Base-by-base conservation (phyloP, 164 flowering plant genomes). In the Saururus chinensis region DNA sequence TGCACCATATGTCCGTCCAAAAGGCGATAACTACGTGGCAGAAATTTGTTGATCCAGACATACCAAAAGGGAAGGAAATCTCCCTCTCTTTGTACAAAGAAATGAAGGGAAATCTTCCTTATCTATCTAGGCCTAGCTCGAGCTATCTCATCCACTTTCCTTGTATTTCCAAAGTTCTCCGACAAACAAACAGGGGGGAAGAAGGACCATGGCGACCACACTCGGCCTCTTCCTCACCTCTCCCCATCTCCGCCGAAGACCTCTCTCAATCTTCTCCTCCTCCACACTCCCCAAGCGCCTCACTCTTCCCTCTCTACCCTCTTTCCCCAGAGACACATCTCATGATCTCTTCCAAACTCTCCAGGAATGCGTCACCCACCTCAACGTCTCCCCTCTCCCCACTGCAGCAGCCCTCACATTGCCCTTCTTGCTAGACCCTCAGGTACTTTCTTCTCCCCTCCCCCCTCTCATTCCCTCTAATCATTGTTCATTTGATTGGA, bases 341-440 rank as follows among this genome's bases (percentile, higher is more conserved):
- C 45, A 64, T 4, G 12, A 48, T 66, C 66, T 69, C 19, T 68
- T 41, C 45, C 45, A 41, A 41, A 41, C 51, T n/a, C 40, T 71
- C 45, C 60, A 55, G n/a, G 60, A 67, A 23, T 59, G 70, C 17
- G 19, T 60, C 48, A 64, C 70, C 22, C 69, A 62, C 1, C 68
- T 82, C 7, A 75, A 67, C 55, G 64, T 78, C 6, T 68, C 73
- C 56, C 30, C 87, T 54, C 76, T 85, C 53, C 81, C 89, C 54
- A 74, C 82, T 49, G 51, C 84, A 1, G 75, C 87, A 9, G 58
- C 58, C 14, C 40, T 83, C 73, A 26, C 97, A 66, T 72, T 86
- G 52, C 91, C 89, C 24, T 81, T 86, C 80, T 66, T 88, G 8
- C 51, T 81, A 4, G 79, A 73, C 59, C 51, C 86, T 7, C 55